phyloP scores from a whole-genome alignment of 371 early-diverging fungal species.

The Mortierella sp. region DNA sequence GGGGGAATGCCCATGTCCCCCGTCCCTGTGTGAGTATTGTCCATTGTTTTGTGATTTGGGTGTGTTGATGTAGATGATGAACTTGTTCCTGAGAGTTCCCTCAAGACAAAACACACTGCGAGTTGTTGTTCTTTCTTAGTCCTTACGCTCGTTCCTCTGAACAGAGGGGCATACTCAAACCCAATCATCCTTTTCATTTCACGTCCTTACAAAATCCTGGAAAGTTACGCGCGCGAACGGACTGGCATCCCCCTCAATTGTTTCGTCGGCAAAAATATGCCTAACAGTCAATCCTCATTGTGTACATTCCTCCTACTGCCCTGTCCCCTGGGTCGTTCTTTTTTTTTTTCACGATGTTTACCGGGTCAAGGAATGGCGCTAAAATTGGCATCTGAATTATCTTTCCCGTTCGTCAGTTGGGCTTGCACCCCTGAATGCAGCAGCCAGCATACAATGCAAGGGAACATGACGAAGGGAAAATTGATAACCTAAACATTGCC shows the following conservation, averaged over 20 bases:
- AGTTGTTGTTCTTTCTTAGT: neutral
- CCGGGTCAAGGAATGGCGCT: neutral
- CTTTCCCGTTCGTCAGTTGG: neutral
- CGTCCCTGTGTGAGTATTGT: neutral
- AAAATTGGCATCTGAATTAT: neutral
- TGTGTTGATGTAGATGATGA: neutral
- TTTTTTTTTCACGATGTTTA: neutral
- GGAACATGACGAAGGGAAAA: neutral
- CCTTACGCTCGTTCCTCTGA: neutral
- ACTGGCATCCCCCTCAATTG: neutral
- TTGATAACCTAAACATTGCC: neutral
- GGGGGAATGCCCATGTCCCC: neutral
- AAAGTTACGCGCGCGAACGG: neutral
- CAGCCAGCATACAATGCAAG: neutral
- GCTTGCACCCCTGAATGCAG: neutral
- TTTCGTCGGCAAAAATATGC: slow-evolving; percentile 9
- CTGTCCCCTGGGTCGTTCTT: neutral
- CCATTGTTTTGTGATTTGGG: neutral
- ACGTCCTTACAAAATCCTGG: neutral
- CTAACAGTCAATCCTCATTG: neutral
- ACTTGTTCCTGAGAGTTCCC: neutral
- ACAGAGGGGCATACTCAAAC: neutral
- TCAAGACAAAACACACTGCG: neutral
- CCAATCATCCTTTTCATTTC: neutral
- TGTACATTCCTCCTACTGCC: neutral